Base-by-base conservation (phyloP, 1,139 yeast species). In the Ogataea hybrid region DNA sequence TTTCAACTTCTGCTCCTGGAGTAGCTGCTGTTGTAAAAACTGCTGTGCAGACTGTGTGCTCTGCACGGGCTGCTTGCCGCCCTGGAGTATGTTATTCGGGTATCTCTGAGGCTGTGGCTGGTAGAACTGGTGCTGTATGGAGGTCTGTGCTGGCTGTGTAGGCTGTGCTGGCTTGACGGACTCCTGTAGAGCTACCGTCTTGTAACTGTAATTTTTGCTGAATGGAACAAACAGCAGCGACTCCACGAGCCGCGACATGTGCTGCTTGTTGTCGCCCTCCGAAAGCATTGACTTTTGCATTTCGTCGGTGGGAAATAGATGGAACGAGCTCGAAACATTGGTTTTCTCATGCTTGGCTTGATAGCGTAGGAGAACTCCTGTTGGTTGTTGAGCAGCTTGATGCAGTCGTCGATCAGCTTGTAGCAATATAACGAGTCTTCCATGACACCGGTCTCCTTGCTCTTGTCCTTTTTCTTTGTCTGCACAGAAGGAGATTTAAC, bases 191-290 rank as follows among this genome's bases (percentile, higher is more conserved):
- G 38, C 31, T 6, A 35, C 12, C 9, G 43, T 9, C 31, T 49
- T 55, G 43, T 51, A 54, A 28, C 51, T 54, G 47, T 61, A 61
- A 53, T 39, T 73, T 65, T 73, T 74, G 56, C 43, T 70, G 58
- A 37, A 64, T 61, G 53, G 75, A 61, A 72, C 48, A 61, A 61
- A 47, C 25, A 62, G 43, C 25, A 61, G 40, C 20, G 62, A 53
- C 18, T 62, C 65, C 21, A 61, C 56, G 27, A 61, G 41, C 14
- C 45, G 47, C 28, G 48, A 34, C 50, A 59, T 46, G 34, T 50
- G 56, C 12, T 45, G 47, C 36, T 46, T 54, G 33, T 39, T 47
- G 22, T 52, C 54, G 11, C 44, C 48, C 15, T 45, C 32, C 15
- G 41, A 44, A 4, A 47, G 39, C 40, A 51, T 38, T 1, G 47